Percentiles rank a stretch among this genome's conserved stretches.
phyloP scores from a whole-genome alignment of 1,284 basidiomycete genomes.

The Apiotrichum gracile region DNA sequence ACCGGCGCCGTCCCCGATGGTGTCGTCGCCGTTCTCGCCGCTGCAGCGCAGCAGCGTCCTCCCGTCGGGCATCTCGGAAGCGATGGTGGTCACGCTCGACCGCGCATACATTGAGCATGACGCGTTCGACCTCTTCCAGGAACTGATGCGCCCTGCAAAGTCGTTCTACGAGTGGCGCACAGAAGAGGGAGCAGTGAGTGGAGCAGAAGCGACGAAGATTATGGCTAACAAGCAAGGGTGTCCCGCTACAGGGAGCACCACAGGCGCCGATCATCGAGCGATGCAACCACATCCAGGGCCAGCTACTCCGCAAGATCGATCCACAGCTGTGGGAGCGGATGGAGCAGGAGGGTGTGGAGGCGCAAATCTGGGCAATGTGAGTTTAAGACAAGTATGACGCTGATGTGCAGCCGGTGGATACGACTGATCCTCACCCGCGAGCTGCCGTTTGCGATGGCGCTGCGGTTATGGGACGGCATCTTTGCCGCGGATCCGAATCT shows the following conservation, averaged over 20 bases:
- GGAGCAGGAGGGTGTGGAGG: conserved; percentile 74
- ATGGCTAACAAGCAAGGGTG: neutral
- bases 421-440: conserved; percentile 84
- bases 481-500: conserved; percentile 71
- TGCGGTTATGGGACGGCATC: conserved; percentile 82
- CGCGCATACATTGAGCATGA: conserved; percentile 53
- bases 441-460: conserved; percentile 61
- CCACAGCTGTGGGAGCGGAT: conserved; percentile 70
- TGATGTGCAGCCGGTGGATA: conserved; percentile 70
- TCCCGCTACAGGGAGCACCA: conserved; percentile 27
- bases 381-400: conserved; percentile 33
- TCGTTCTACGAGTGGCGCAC: conserved; percentile 85
- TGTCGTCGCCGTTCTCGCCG: neutral
- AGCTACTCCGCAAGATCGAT: conserved; percentile 68
- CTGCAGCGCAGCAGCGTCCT: neutral
- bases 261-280: conserved; percentile 70
- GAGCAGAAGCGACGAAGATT: too few species aligned
- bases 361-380: conserved; percentile 90
- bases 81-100: conserved; percentile 37
- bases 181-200: conserved; percentile 40
- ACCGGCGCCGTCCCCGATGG: neutral
- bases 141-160: conserved; percentile 68
- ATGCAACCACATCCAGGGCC: conserved; percentile 70
- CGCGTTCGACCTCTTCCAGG: conserved; percentile 70
- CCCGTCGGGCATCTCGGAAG: conserved; percentile 9